A percentile compares a stretch with the other conserved stretches of the same genome.
These are phyloP conservation scores for Orbilia oligospora DNA, from an alignment of 2,329 filamentous ascomycete species.

Conservation along the genomic window DNA sequence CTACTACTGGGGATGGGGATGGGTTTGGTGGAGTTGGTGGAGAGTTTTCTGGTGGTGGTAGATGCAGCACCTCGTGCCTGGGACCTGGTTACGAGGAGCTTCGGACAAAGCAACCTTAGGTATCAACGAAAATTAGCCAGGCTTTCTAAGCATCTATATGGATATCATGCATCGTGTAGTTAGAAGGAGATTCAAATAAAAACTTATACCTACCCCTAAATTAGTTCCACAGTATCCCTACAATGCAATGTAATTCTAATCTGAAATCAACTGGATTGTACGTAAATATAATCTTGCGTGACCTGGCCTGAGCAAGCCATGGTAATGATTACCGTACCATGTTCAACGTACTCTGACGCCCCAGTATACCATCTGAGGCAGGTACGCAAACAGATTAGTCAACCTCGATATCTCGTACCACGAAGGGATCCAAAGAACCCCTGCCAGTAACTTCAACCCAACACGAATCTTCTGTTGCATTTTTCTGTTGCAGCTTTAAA, in stretches of 20 bases:
- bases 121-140: not conserved
- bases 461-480: conserved; percentile 17
- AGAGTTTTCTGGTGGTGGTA: conserved; percentile 60
- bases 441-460: not conserved
- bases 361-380: not conserved
- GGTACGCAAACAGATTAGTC: not conserved
- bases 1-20: conserved; percentile 60
- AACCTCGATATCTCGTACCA: conserved; percentile 3
- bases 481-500: not conserved
- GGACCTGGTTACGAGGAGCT: not conserved
- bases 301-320: not conserved
- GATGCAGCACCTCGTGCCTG: not conserved
- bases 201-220: not conserved
- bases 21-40: conserved; percentile 58
- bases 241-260: not conserved
- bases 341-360: too few relatives aligned
- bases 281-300: not conserved
- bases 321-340: not conserved
- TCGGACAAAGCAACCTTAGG: not conserved
- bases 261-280: too few relatives aligned
- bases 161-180: not conserved
- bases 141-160: not conserved
- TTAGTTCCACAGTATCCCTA: too few relatives aligned
- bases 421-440: not conserved
- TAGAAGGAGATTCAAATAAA: not conserved